A percentile compares a stretch with the other conserved stretches of the same genome.
Conservation (phyloP, 805 yeast genomes). For the Ogataea trehaloabstinens region DNA sequence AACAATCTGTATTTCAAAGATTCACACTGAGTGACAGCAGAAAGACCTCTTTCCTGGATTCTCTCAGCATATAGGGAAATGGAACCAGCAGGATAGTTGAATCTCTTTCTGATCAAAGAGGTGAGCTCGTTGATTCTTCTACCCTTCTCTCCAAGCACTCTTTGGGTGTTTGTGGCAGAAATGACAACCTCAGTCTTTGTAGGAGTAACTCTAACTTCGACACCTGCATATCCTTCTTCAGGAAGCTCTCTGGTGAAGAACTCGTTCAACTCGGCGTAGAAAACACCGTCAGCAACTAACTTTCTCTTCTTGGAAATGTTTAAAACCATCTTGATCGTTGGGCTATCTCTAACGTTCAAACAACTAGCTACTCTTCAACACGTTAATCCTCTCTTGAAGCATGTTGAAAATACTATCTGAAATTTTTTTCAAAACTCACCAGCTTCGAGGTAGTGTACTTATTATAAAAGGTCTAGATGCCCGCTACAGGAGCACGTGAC, state of each 20-base stretch:
- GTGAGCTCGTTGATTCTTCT: constrained; percentile 99
- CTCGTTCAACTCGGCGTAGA: constrained; percentile 99
- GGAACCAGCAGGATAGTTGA: constrained; percentile 91
- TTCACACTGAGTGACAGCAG: constrained; percentile 99
- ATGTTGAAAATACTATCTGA: no score
- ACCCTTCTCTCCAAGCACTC: constrained; percentile 99
- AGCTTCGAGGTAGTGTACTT: no score
- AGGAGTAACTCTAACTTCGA: constrained; percentile 98
- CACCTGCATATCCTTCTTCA: constrained; percentile 99
- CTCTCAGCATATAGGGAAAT: constrained; percentile 97
- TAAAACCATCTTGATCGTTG: constrained; percentile 30
- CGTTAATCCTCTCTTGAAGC: no score
- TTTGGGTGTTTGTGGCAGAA: constrained; percentile 98
- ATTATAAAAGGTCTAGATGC: no score
- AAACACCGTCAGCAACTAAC: constrained; percentile 99
- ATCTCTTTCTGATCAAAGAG: constrained; percentile 97
- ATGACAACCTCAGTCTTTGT: constrained; percentile 97
- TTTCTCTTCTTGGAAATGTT: constrained; percentile 96
- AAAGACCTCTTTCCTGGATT: constrained; percentile 98
- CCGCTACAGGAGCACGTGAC: no score
- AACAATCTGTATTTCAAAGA: constrained; percentile 96
- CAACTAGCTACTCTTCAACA: no score
- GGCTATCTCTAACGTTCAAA: no score
- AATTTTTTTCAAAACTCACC: no score
- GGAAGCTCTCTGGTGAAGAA: constrained; percentile 99